Evolutionary conservation across 352 stramenopile species (phyloP), one percentile per base, ranked within the genome.

Genomic region (Plasmopara muralis): DNA sequence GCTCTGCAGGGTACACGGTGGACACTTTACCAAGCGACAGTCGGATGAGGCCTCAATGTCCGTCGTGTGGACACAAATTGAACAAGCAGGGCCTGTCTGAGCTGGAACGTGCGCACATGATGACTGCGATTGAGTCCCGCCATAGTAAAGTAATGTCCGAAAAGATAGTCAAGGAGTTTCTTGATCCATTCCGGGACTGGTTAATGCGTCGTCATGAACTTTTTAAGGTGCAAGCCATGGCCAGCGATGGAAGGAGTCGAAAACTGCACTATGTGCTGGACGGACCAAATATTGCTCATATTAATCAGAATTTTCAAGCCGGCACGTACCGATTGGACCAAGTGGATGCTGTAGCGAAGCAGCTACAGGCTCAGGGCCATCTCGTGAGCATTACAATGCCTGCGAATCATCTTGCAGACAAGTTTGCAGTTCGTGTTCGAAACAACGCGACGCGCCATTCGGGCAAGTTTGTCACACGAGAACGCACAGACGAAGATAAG

Each of bases 231-330:
- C 43, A 65, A 49, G 74, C 69, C 12, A 46, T 75, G 18, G 54
- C 46, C 29, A 34, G 29, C 14, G 28, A 54, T 18, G 33, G 33
- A 5, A 57, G 49, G 13, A 13, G 37, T 12, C 61, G 45, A 15
- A 79, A 68, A 56, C 47, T 85, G 29, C 82, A 92, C 53, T 92
- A 79, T 42, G 84, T 99, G 16, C 72, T 99, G 47, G 96, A 99
- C 68, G 95, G 95, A 6, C 96, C 96, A 0, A 99, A 99, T 68
- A 90, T 99, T 43, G 96, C 94, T 15, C 98, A 98, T 73, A 95
- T 94, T 43, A 95, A 98, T 74, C 80, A 97, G 67, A 98, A 98
- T 62, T 98, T 96, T 75, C 67, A 78, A 30, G 77, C 79, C 31
- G 86, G 94, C 33, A 85, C 80, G 16, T 96, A 98, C 38, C 89